Base-by-base conservation (phyloP, 768 basidiomycete genomes). In the Podaxis sp. region DNA sequence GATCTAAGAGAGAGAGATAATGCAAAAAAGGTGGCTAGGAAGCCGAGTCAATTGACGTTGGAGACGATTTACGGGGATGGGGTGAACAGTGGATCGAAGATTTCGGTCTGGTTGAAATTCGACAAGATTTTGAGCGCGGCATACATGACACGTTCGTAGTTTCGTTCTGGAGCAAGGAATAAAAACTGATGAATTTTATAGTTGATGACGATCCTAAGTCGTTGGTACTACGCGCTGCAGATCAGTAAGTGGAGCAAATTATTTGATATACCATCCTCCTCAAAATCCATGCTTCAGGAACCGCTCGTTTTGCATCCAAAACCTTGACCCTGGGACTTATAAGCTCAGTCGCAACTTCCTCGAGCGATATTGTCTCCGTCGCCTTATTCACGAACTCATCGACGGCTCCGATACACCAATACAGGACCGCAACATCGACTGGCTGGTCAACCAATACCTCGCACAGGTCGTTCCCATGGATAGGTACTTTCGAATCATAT, bases 331-430 rank as follows among this genome's bases (percentile, higher is more conserved):
- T 5, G 68, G 67, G 15, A 82, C 80, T 0, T 82, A 79, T 63
- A 62, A 68, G 0, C 68, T 64, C 0, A 82, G 86, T 65, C 73
- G 73, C 54, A 78, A 81, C 46, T 89, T 85, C 65, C 69, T 89
- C 46, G 76, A 78, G 40, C 79, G 81, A 46, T 87, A 80, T 67
- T 81, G 80, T 19, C 75, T 85, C 1, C 67, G 84, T 24, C 75
- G 74, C 0, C 67, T 83, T 42, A 80, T 90, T 63, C 67, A 77
- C 0, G 72, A 82, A 28, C 79, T 87, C n/a, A 66, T 75, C 55
- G 77, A 83, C 58, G 65, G 63, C 3, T 56, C 67, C 17, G 65
- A 71, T 19, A 77, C 78, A 1, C 71, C 77, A 0, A 2, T 74
- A 4, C 69, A 74, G 51, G 65, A 74, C 3, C 79, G 83, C 19